These are phyloP conservation scores for Macrolepiota dolichaula DNA, from an alignment of 768 basidiomycete genomes.

Conservation along the genomic window DNA sequence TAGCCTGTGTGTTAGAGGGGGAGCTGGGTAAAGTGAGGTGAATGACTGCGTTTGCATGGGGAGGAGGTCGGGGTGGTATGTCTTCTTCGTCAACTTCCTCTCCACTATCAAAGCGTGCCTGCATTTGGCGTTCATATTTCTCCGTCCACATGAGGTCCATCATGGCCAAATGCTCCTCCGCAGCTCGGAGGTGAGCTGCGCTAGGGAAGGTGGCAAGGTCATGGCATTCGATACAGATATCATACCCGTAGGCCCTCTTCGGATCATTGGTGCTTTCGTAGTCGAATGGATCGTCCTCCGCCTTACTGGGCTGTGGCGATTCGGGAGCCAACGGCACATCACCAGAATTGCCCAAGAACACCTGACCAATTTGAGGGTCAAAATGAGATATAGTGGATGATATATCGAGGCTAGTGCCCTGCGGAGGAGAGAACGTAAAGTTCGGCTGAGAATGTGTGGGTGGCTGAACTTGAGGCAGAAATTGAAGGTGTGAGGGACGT, in stretches of 20 bases:
- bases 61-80: slow-evolving; percentile 55
- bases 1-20: slow-evolving; percentile 48
- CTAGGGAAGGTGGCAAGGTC: slow-evolving; percentile 76
- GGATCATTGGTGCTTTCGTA: slow-evolving; percentile 40
- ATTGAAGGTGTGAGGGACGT: slow-evolving; percentile 14
- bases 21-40: slow-evolving; percentile 77
- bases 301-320: neutral
- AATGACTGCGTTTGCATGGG: slow-evolving; percentile 66
- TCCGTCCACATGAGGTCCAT: slow-evolving; percentile 69
- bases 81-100: slow-evolving; percentile 15
- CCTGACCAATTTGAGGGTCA: slow-evolving; percentile 60
- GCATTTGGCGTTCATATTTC: slow-evolving; percentile 26
- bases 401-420: slow-evolving; percentile 17
- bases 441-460: slow-evolving; percentile 7
- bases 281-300: slow-evolving; percentile 38
- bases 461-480: slow-evolving; percentile 10
- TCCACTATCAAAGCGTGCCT: slow-evolving; percentile 16
- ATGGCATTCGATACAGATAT: slow-evolving; percentile 87
- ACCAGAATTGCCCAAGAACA: slow-evolving; percentile 79
- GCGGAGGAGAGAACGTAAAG: slow-evolving; percentile 10
- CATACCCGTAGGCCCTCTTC: slow-evolving; percentile 60
- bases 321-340: slow-evolving; percentile 62
- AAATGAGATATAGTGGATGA: slow-evolving; percentile 39
- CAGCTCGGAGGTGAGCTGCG: slow-evolving; percentile 61
- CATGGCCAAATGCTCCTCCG: slow-evolving; percentile 69